Percentiles rank a stretch among this genome's conserved stretches.
Evolutionary conservation across 768 basidiomycete genomes (phyloP).

Genomic region (Boletus tomentosulus): DNA sequence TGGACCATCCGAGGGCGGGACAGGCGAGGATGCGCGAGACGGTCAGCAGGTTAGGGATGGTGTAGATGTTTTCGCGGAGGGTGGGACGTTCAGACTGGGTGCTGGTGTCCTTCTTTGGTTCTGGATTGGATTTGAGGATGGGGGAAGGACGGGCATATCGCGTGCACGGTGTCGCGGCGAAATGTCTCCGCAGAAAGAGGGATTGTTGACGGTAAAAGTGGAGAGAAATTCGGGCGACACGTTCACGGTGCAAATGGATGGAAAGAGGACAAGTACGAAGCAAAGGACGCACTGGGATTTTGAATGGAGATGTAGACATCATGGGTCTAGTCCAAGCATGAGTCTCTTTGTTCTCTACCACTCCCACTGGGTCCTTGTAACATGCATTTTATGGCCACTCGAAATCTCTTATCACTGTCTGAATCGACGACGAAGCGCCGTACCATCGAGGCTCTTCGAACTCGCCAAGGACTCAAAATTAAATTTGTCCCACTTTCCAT

Average conservation of each 20-base stretch:
- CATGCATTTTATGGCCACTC: too few relatives aligned
- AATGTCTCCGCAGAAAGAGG: conserved; percentile 3
- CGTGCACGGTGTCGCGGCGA: conserved; percentile 10
- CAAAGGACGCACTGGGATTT: background rate
- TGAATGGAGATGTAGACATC: background rate
- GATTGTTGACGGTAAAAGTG: background rate
- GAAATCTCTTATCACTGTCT: too few relatives aligned
- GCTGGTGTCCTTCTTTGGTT: conserved; percentile 2
- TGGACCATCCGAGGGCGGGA: conserved; percentile 88
- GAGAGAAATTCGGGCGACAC: background rate
- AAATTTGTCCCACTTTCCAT: too few relatives aligned
- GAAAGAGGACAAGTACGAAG: conserved; percentile 1
- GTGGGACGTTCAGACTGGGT: conserved; percentile 25
- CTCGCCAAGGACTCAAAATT: too few relatives aligned
- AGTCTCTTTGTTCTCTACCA: too few relatives aligned
- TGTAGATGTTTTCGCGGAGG: conserved; percentile 88
- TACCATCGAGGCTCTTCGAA: too few relatives aligned
- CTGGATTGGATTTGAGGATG: conserved; percentile 1
- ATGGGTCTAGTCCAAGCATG: too few relatives aligned
- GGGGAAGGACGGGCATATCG: conserved; percentile 7
- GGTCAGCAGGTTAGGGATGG: conserved; percentile 88
- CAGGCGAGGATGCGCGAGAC: conserved; percentile 83
- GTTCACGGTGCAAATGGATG: background rate
- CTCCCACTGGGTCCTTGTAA: too few relatives aligned
- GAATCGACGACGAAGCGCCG: too few relatives aligned